Conservation (phyloP, 768 basidiomycete species). For the Macrocybe gigantea region DNA sequence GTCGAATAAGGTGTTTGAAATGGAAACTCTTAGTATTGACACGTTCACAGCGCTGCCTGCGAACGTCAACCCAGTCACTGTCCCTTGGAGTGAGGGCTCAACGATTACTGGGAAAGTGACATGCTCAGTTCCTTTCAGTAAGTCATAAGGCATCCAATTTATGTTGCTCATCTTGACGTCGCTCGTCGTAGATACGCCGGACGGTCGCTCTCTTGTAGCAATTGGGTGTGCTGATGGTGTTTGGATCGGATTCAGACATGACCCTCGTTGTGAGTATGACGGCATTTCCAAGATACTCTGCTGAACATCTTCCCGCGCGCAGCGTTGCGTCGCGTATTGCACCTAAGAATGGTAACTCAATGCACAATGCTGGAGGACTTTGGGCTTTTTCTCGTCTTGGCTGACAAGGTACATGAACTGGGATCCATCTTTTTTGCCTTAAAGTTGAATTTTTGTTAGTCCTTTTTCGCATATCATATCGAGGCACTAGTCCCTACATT, state of each 20-base stretch:
- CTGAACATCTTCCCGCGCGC: conserved; percentile 25
- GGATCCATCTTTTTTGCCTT: conserved; percentile 36
- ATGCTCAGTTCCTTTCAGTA: conserved; percentile 90
- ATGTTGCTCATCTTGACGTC: neutral
- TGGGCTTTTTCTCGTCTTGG: conserved; percentile 92
- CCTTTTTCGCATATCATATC: conserved; percentile 89
- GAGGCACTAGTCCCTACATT: conserved; percentile 93
- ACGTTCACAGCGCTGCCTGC: conserved; percentile 77
- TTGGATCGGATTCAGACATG: conserved; percentile 89
- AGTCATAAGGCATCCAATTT: conserved; percentile 23
- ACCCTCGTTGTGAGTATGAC: conserved; percentile 65
- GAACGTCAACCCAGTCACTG: conserved; percentile 33
- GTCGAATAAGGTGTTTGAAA: conserved; percentile 91
- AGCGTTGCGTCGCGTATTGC: conserved; percentile 91
- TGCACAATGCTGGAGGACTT: conserved; percentile 95
- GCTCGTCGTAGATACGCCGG: conserved; percentile 61
- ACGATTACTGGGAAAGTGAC: conserved; percentile 82
- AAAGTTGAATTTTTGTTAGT: conserved; percentile 42
- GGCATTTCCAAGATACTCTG: neutral
- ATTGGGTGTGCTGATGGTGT: conserved; percentile 91
- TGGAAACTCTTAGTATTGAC: conserved; percentile 82
- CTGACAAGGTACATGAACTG: conserved; percentile 65
- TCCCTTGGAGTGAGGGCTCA: conserved; percentile 66
- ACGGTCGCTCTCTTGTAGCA: conserved; percentile 78
- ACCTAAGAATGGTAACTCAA: conserved; percentile 88